phyloP scores from a whole-genome alignment of 108 stramenopile species.

The Cyclotella atomus region DNA sequence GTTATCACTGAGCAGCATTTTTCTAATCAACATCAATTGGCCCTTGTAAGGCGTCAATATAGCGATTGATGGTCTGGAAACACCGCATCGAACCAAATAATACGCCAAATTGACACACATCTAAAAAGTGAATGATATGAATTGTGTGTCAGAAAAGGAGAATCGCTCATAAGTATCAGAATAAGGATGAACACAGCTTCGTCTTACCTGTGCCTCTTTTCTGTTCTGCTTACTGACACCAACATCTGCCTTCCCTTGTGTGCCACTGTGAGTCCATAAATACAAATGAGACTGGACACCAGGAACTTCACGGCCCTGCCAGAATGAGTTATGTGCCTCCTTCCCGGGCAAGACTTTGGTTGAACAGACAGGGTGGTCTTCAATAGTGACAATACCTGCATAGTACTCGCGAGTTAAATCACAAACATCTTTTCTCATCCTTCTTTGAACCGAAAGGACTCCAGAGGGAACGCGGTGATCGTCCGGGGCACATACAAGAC shows the following conservation, averaged over 20 bases:
- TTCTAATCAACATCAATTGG: slow-evolving; percentile 47
- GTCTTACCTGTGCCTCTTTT: slow-evolving; percentile 36
- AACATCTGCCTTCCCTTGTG: slow-evolving; percentile 24
- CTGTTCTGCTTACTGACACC: slow-evolving; percentile 25
- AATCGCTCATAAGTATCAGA: background rate
- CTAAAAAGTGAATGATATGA: background rate
- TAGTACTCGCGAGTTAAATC: slow-evolving; percentile 49
- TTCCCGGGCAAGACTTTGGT: slow-evolving; percentile 21
- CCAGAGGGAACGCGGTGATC: slow-evolving; percentile 40
- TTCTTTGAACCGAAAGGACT: slow-evolving; percentile 49
- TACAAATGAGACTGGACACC: slow-evolving; percentile 45
- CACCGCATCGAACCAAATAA: slow-evolving; percentile 48
- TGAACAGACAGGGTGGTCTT: slow-evolving; percentile 35
- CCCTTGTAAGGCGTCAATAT: slow-evolving; percentile 60
- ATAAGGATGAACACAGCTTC: too few relatives aligned
- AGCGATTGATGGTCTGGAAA: slow-evolving; percentile 40
- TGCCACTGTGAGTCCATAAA: slow-evolving; percentile 46
- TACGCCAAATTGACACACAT: slow-evolving; percentile 40
- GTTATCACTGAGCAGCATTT: slow-evolving; percentile 19
- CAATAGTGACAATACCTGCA: slow-evolving; percentile 37
- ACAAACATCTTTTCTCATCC: slow-evolving; percentile 56
- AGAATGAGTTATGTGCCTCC: slow-evolving; percentile 4
- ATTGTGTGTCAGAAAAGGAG: background rate
- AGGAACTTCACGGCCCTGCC: slow-evolving; percentile 42
- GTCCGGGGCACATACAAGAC: slow-evolving; percentile 37